Base-by-base conservation (phyloP, 169 alveolate species). In the Eimeria necatrix region DNA sequence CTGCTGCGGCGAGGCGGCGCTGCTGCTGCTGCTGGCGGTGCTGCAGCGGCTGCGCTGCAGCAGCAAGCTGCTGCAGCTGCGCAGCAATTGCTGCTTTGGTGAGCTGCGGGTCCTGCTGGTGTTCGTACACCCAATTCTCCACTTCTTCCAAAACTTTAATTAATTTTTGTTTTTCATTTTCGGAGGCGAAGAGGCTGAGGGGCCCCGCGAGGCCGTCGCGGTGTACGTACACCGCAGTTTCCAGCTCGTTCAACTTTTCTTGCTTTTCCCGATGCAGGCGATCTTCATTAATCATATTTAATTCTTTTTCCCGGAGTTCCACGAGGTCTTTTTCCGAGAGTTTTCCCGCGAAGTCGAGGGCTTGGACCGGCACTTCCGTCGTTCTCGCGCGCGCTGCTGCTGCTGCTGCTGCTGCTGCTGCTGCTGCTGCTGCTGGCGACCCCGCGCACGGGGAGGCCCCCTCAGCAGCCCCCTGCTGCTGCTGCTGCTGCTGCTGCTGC, bases 161-260 rank as follows among this genome's bases (percentile, higher is more conserved):
- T 20, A 84, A 20, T n/a, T 22, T 18, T 4, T 14, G 61, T 32
- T 56, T 59, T 18, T 88, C 85, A 4, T 24, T 81, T 2, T 18
- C 68, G 24, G 92, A 32, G 22, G 89, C 89, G 68, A 61, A 94
- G 9, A 53, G 84, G 3, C 73, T 10, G 46, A 78, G 10, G 7
- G 56, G 32, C 24, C 78, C 93, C 20, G 51, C 49, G 46, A 94
- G 22, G 73, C 46, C 76, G 49, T 94, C 96, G 49, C 96, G 87
- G 22, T 68, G 9, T 16, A 59, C 24, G 87, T 94, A 96, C 53
- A 96, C 95, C 64, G 93, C 88, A 32, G 96, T 76, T 91, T 96
- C 97, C 26, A 95, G 51, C 81, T 96, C 97, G 74, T 96, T 96
- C 56, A 93, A 51, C 60, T 74, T 93, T 60, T 95, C 97, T 56